These are phyloP conservation scores for Thalassiosira mediterranea DNA, from an alignment of 352 stramenopile species.

Conservation along the genomic window DNA sequence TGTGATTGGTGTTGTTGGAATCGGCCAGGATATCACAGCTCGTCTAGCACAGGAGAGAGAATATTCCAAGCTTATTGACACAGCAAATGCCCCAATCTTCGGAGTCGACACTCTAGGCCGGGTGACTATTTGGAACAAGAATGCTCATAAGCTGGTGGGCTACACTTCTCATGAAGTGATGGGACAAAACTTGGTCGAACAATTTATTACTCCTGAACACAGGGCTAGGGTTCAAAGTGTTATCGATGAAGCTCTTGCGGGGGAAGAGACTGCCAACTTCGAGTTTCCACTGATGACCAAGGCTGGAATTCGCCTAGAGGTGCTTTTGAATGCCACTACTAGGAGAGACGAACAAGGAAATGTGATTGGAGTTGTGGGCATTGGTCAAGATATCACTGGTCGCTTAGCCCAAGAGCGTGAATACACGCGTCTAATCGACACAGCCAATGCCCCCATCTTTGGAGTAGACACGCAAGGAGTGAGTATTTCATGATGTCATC, in stretches of 20 bases:
- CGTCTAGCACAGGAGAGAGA: conserved; percentile 77
- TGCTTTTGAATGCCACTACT: conserved; percentile 68
- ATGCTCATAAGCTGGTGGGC: conserved; percentile 88
- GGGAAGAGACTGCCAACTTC: conserved; percentile 74
- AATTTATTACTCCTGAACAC: conserved; percentile 87
- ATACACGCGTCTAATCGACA: conserved; percentile 83
- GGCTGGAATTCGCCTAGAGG: conserved; percentile 13
- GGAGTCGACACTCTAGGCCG: conserved; percentile 66
- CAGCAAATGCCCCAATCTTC: conserved; percentile 77
- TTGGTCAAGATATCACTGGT: conserved; percentile 90
- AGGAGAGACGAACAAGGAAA: conserved; percentile 90
- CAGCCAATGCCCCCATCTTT: conserved; percentile 81
- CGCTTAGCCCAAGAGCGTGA: conserved; percentile 84
- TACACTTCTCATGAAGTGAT: conserved; percentile 89
- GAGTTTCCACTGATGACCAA: conserved; percentile 89
- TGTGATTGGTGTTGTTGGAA: conserved; percentile 83
- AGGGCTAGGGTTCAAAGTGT: conserved; percentile 82
- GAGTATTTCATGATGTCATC: conserved; percentile 57
- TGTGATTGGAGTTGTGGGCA: conserved; percentile 90
- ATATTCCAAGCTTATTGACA: conserved; percentile 78
- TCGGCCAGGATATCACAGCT: conserved; percentile 89
- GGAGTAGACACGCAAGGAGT: conserved; percentile 85
- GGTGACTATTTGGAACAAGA: conserved; percentile 88
- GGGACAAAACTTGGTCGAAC: conserved; percentile 85
- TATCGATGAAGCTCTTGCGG: conserved; percentile 63